Evolutionary conservation across 768 basidiomycete species (phyloP).

Genomic region (Cystobasidium onofrii): DNA sequence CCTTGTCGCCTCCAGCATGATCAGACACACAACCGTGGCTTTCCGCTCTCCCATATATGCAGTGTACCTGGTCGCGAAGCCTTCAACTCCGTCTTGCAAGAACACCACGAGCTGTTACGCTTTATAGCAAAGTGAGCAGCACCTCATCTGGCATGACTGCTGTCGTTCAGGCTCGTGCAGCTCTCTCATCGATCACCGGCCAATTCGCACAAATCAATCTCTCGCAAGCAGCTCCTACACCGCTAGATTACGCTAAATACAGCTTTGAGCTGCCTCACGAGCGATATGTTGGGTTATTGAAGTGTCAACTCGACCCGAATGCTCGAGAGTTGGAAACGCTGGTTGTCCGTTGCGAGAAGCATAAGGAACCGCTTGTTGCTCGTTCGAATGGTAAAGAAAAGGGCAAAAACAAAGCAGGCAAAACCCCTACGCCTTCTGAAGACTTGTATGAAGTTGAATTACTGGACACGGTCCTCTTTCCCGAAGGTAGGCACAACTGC

Average conservation of each 20-base stretch:
- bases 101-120: background rate
- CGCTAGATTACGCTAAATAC: constrained; percentile 26
- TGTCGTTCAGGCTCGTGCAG: background rate
- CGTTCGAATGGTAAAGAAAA: constrained; percentile 21
- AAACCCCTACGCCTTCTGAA: constrained; percentile 42
- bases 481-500: constrained; percentile 51
- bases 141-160: background rate
- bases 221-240: constrained; percentile 19
- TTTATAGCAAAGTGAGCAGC: background rate
- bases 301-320: constrained; percentile 68
- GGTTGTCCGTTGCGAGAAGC: constrained; percentile 53
- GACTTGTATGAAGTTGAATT: constrained; percentile 60
- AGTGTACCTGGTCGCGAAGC: no score
- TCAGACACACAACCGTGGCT: no score
- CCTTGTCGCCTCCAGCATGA: no score
- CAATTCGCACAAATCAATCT: constrained; percentile 11
- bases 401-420: constrained; percentile 52
- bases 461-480: constrained; percentile 69
- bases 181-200: background rate
- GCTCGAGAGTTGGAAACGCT: constrained; percentile 55
- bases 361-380: constrained; percentile 43
- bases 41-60: no score
- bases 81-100: background rate
- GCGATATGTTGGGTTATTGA: constrained; percentile 60
- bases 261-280: constrained; percentile 32